Conservation (phyloP, 2,329 filamentous ascomycete species). For the Pseudogymnoascus sp. region DNA sequence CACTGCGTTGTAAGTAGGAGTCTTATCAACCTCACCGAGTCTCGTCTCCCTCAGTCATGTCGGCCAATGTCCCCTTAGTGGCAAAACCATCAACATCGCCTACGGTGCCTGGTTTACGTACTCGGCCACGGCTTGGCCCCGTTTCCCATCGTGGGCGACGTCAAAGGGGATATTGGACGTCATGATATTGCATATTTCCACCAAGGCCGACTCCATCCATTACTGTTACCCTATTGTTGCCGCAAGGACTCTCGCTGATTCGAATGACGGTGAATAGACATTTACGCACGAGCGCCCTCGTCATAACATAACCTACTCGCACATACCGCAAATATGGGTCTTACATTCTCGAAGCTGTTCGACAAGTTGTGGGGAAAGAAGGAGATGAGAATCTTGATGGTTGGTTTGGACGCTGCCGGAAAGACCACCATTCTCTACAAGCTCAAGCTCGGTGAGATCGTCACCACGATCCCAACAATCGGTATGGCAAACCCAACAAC, state of each 20-base stretch:
- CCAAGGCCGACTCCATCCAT: neutral
- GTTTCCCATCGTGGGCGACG: neutral
- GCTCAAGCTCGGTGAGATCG: slow-evolving; percentile 98
- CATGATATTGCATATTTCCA: neutral
- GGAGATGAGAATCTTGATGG: slow-evolving; percentile 99
- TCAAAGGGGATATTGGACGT: slow-evolving; percentile 1
- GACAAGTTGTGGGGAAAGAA: slow-evolving; percentile 98
- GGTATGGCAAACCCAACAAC: slow-evolving; percentile 48
- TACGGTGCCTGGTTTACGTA: slow-evolving; percentile 8
- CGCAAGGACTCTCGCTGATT: neutral
- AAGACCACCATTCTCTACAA: slow-evolving; percentile 99
- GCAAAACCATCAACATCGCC: slow-evolving; percentile 1
- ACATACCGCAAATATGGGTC: slow-evolving; percentile 78
- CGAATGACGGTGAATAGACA: slow-evolving; percentile 10
- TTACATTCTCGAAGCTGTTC: slow-evolving; percentile 94
- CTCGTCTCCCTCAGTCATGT: neutral
- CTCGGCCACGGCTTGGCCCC: slow-evolving; percentile 1
- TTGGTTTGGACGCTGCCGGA: slow-evolving; percentile 97
- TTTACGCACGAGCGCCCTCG: slow-evolving; percentile 30
- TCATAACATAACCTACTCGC: slow-evolving; percentile 26
- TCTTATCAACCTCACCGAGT: slow-evolving; percentile 1
- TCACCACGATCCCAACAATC: slow-evolving; percentile 98
- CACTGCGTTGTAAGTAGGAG: slow-evolving; percentile 10
- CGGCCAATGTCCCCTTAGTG: slow-evolving; percentile 1
- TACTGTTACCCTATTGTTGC: neutral